These are phyloP conservation scores for Cercospora janseana DNA, from an alignment of 2,329 filamentous ascomycete genomes.

Conservation along the genomic window DNA sequence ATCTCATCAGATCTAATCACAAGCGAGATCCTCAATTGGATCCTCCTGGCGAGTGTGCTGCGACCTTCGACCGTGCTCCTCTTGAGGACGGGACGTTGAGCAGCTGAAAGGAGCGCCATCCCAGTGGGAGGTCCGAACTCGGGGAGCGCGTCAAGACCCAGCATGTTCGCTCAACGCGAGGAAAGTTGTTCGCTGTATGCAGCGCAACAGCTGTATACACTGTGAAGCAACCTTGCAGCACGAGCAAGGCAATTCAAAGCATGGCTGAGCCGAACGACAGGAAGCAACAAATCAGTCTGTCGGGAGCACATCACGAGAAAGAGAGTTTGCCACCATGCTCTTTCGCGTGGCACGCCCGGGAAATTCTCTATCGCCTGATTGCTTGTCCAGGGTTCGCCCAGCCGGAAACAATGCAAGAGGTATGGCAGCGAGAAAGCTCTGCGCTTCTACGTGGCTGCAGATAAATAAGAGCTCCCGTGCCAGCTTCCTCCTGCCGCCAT, in stretches of 20 bases:
- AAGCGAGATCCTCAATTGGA: conserved; percentile 11
- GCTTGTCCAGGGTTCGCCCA: conserved; percentile 10
- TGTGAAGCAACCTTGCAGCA: too few relatives aligned
- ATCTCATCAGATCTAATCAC: conserved; percentile 14
- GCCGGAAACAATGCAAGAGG: conserved; percentile 12
- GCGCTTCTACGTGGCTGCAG: conserved; percentile 1
- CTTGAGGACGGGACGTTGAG: conserved; percentile 1
- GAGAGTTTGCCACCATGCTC: conserved; percentile 2
- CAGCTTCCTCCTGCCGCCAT: not conserved
- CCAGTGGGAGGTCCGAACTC: not conserved
- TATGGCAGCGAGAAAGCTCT: not conserved
- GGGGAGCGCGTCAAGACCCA: too few relatives aligned
- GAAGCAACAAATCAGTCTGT: too few relatives aligned
- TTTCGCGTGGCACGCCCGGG: conserved; percentile 7
- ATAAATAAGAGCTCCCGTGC: conserved; percentile 5
- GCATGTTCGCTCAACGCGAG: too few relatives aligned
- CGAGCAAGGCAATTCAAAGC: too few relatives aligned
- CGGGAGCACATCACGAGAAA: too few relatives aligned
- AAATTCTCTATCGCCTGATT: conserved; percentile 5
- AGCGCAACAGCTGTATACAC: too few relatives aligned
- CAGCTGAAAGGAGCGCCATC: conserved; percentile 1
- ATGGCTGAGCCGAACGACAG: too few relatives aligned
- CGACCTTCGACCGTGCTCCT: conserved; percentile 3
- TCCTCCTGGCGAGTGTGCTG: conserved; percentile 1
- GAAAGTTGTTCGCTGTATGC: too few relatives aligned